Evolutionary conservation across 805 yeast genomes (phyloP), one percentile per base, ranked within the genome.

Genomic region (Helenozyma rhizophorensis): DNA sequence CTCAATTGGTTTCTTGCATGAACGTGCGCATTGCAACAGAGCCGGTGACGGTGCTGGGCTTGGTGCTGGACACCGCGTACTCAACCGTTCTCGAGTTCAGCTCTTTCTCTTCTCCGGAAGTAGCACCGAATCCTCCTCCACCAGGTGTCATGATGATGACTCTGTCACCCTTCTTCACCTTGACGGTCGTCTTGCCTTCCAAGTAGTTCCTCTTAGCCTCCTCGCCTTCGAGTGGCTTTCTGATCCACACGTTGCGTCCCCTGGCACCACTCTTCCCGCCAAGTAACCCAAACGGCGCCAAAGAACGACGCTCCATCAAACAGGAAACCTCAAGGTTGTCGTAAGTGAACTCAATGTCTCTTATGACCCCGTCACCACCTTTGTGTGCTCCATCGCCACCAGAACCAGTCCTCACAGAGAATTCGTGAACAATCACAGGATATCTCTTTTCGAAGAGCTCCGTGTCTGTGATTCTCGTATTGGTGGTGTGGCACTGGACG

Each of bases 271-370:
- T 75, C 19, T 61, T 67, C 19, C 97, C 98, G 1, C 96, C 97
- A 15, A 72, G 59, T 31, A 90, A 56, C 3, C 97, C 98, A 54
- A 80, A 83, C 1, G 97, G 98, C 1, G 89, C 80, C 37, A 76
- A 60, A 2, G 84, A 78, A 47, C 97, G 72, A 53, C 98, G 73
- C 54, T 90, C 97, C 83, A 65, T 36, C 87, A 85, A 1, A 94
- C 85, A 6, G 3, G 47, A 42, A 1, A 42, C 49, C 9, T 43
- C 39, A 21, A 41, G 44, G 2, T 46, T 46, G 6, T 40, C 43
- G 4, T 48, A 27, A 2, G 61, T 54, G 32, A 46, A 46, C 29
- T 46, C 50, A 23, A 46, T 35, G 34, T 46, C 50, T 16, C 50
- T 37, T 9, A 44, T 23, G 14, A 46, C 50, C 4, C 50, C 50